Percentiles rank a stretch among this genome's conserved stretches.
Conservation (phyloP, 2,329 filamentous ascomycete genomes). For the Neophaeococcomyces aloes region DNA sequence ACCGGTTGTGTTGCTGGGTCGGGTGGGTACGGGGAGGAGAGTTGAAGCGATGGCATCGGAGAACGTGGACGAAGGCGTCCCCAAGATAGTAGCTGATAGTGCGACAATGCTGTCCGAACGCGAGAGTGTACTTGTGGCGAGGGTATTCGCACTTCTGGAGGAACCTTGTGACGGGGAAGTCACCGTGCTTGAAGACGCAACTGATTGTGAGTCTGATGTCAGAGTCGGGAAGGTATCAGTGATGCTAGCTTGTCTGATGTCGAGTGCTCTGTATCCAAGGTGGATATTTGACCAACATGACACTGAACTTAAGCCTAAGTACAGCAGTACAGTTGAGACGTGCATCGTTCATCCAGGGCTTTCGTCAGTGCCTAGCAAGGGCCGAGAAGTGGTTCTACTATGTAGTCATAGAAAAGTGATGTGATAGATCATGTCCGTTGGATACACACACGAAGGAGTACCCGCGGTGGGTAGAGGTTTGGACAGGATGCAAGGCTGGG, state of each 20-base stretch:
- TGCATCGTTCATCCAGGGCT: conserved; percentile 1
- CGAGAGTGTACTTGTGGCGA: background rate
- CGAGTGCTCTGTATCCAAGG: background rate
- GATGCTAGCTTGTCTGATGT: background rate
- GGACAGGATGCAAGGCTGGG: background rate
- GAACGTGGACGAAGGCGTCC: conserved; percentile 1
- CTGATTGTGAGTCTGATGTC: background rate
- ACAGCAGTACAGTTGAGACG: background rate
- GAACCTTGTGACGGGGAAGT: background rate
- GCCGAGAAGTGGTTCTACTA: too few species aligned
- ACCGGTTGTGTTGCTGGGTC: conserved; percentile 9
- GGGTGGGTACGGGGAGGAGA: conserved; percentile 13
- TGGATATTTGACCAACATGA: background rate
- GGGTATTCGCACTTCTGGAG: background rate
- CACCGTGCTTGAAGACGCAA: background rate
- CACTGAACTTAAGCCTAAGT: background rate
- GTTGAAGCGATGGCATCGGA: conserved; percentile 9
- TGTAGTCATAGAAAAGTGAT: background rate
- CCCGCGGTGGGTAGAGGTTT: background rate
- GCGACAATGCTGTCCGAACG: background rate
- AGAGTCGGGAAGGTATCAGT: background rate
- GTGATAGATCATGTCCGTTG: background rate
- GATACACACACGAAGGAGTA: background rate
- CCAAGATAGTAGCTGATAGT: background rate
- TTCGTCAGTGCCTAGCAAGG: too few species aligned